Evolutionary conservation across 176 grass and related monocot genomes (phyloP), one percentile per base, ranked within the genome.

Genomic region (Tillandsia fasciculata): DNA sequence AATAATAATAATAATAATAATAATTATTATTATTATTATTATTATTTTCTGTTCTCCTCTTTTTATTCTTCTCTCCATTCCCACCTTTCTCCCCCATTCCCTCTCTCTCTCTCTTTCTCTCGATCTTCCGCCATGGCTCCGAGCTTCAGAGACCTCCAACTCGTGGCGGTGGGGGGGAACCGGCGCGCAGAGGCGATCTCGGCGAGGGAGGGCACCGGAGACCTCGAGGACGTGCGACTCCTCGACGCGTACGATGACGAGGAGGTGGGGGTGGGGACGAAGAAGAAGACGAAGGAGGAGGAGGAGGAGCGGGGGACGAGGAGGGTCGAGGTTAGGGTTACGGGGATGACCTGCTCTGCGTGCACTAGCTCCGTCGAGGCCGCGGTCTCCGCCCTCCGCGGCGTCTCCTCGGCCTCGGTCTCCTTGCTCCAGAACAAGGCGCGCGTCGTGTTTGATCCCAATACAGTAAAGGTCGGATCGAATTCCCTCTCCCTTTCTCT

Each of bases 281-380:
- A 29, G 42, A 57, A 10, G 78, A 52, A n/a, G 63, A 71, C 9
- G 42, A 63, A n/a, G 61, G 75, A 11, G 27, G 72, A 24, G 24
- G 82, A 26, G 50, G 80, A 74, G 52, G 87, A 82, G 69, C 67
- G 29, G 29, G 86, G 87, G 49, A 27, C 70, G 65, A 81, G 79
- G 64, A 83, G 83, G 51, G 71, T 92, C 52, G 85, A 92, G 72
- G 78, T 93, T 53, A 86, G 84, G 72, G 84, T 97, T 74, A 70
- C 74, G 15, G 94, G 94, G 49, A 93, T 99, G 94, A 99, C 89
- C 63, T 99, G 94, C 77, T 97, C 94, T 51, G 94, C 94, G 13
- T 93, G 89, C 80, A 78, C 94, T 13, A 70, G 68, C 70, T 83
- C 94, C 71, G 94, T 99, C 13, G 94, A 99, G 81, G 77, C 86